A percentile compares a stretch with the other conserved stretches of the same genome.
Evolutionary conservation across 805 yeast species (phyloP).

Genomic region (Cyberlindnera euphorbiae): DNA sequence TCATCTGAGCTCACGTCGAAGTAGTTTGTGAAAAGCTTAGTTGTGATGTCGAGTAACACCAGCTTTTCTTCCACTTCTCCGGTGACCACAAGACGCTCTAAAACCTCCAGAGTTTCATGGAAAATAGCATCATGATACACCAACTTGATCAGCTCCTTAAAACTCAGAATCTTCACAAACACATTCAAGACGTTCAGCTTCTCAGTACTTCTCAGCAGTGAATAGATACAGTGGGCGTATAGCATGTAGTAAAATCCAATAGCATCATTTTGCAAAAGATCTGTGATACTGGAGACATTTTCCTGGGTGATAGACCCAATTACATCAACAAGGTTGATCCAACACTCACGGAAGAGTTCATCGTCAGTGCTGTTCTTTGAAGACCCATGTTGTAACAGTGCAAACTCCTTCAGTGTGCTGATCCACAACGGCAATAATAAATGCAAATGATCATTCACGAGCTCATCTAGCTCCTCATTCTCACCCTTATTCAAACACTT

Average conservation of each 20-base stretch:
- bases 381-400: conserved; percentile 46
- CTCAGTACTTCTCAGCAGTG: conserved; percentile 42
- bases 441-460: conserved; percentile 52
- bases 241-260: conserved; percentile 70
- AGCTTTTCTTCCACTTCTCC: conserved; percentile 43
- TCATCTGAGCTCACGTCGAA: conserved; percentile 33
- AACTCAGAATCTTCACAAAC: conserved; percentile 50
- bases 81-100: conserved; percentile 65
- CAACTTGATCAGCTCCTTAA: conserved; percentile 50
- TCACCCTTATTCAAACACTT: conserved; percentile 29
- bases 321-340: conserved; percentile 78
- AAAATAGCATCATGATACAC: conserved; percentile 65
- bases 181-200: conserved; percentile 41
- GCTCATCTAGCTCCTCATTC: conserved; percentile 38
- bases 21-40: conserved; percentile 46
- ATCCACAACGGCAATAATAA: conserved; percentile 78
- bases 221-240: conserved; percentile 80
- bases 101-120: conserved; percentile 67
- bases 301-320: conserved; percentile 59
- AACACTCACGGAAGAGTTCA: conserved; percentile 48
- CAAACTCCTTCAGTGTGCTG: conserved; percentile 65
- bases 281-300: conserved; percentile 39
- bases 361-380: conserved; percentile 27
- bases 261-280: conserved; percentile 51
- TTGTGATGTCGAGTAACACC: conserved; percentile 50